Evolutionary conservation across 2,329 filamentous ascomycete genomes (phyloP).

Genomic region (Rhinocladiella mackenziei): DNA sequence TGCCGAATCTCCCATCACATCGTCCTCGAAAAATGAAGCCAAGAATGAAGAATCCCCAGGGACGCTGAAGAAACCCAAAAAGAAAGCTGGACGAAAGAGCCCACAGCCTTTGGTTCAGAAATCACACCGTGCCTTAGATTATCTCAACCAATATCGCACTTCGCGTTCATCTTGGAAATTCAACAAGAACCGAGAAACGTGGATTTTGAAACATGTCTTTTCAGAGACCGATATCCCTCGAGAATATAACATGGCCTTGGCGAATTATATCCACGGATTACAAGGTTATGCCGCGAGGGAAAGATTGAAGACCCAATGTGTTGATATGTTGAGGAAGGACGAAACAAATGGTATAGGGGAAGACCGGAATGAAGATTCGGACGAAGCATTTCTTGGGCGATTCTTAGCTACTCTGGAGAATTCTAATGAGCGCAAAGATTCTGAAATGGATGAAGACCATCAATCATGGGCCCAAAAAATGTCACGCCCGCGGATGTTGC

Average conservation of each 20-base stretch:
- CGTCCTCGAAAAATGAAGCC: neutral
- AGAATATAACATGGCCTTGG: slow-evolving; percentile 64
- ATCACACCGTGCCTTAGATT: slow-evolving; percentile 43
- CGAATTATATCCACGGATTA: slow-evolving; percentile 73
- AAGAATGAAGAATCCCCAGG: slow-evolving; percentile 5
- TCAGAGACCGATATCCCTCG: slow-evolving; percentile 69
- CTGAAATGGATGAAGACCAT: slow-evolving; percentile 26
- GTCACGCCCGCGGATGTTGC: slow-evolving; percentile 18
- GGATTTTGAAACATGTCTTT: slow-evolving; percentile 78
- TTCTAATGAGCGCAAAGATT: slow-evolving; percentile 41
- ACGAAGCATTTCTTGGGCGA: slow-evolving; percentile 10
- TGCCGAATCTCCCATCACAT: slow-evolving; percentile 28
- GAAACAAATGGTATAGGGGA: slow-evolving; percentile 20
- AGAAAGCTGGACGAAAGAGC: slow-evolving; percentile 31
- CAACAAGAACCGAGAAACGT: slow-evolving; percentile 87
- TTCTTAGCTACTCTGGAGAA: slow-evolving; percentile 11
- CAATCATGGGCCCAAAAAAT: slow-evolving; percentile 15
- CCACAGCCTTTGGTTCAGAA: slow-evolving; percentile 25
- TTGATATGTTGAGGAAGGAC: slow-evolving; percentile 57
- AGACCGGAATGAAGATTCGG: neutral
- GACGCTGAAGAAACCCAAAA: slow-evolving; percentile 31
- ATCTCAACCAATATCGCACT: slow-evolving; percentile 71
- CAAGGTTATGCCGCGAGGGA: slow-evolving; percentile 67
- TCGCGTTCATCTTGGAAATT: slow-evolving; percentile 80
- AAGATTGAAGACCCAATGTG: slow-evolving; percentile 62